A percentile compares a stretch with the other conserved stretches of the same genome.
phyloP scores from a whole-genome alignment of 177 flowering plant genomes.

The Vitis hybrid region DNA sequence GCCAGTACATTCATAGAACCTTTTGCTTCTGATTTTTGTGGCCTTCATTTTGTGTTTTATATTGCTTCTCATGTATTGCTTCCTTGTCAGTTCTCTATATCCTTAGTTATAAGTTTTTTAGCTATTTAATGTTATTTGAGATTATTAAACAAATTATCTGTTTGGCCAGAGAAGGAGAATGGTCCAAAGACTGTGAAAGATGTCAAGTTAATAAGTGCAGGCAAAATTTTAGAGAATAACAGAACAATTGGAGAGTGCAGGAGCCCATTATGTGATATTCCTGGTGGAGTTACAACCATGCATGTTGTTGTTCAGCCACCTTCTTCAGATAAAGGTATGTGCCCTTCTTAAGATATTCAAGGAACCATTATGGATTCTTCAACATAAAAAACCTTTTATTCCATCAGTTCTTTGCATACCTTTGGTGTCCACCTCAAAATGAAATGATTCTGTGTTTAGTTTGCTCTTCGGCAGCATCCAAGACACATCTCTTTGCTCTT shows the following conservation, averaged over 20 bases:
- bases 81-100: neutral
- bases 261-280: constrained; percentile 53
- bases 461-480: too few species aligned
- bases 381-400: too few species aligned
- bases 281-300: constrained; percentile 66
- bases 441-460: too few species aligned
- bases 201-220: constrained; percentile 63
- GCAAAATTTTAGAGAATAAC: constrained; percentile 60
- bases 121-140: neutral
- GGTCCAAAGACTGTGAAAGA: constrained; percentile 68
- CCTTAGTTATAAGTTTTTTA: neutral
- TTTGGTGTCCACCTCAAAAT: too few species aligned
- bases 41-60: neutral
- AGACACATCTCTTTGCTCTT: too few species aligned
- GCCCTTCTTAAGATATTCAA: neutral
- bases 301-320: constrained; percentile 66
- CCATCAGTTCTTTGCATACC: too few species aligned
- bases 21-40: neutral
- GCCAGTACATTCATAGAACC: neutral
- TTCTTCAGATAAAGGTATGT: constrained; percentile 41
- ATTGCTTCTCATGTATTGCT: neutral
- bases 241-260: constrained; percentile 58
- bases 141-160: constrained; percentile 3
- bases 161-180: constrained; percentile 48
- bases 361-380: too few species aligned